These are phyloP conservation scores for Myriosclerotinia scirpicola DNA, from an alignment of 2,329 filamentous ascomycete genomes.

Conservation along the genomic window DNA sequence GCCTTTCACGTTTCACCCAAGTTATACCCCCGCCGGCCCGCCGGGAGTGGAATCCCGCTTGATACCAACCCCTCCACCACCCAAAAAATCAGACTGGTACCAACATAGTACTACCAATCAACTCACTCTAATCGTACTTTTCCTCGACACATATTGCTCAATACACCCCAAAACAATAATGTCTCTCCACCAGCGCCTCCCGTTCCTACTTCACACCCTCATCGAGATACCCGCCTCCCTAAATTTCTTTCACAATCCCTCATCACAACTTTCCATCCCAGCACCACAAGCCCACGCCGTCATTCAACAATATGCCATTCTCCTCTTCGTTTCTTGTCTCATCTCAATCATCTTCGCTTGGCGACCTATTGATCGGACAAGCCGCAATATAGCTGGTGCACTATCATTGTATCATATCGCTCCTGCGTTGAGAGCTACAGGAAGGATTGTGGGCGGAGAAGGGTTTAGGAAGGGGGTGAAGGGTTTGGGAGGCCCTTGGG, in stretches of 20 bases:
- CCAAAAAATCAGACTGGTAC: no score
- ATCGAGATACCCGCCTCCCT: constrained; percentile 43
- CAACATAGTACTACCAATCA: no score
- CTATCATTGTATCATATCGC: constrained; percentile 43
- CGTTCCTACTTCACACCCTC: constrained; percentile 41
- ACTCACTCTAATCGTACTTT: no score
- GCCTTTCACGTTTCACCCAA: neutral
- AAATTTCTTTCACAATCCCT: constrained; percentile 43
- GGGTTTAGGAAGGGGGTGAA: neutral
- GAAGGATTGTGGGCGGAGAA: constrained; percentile 27
- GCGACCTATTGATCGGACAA: constrained; percentile 36
- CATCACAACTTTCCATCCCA: constrained; percentile 37
- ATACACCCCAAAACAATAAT: neutral
- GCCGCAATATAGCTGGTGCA: constrained; percentile 39
- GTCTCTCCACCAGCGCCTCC: constrained; percentile 22
- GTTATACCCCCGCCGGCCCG: neutral
- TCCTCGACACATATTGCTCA: neutral
- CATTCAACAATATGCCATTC: constrained; percentile 44
- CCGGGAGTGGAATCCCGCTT: neutral
- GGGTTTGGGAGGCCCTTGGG: constrained; percentile 31
- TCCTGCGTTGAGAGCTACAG: constrained; percentile 38
- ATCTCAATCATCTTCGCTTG: constrained; percentile 41
- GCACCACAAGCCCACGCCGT: constrained; percentile 42
- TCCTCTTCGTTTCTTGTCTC: constrained; percentile 41
- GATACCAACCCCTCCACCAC: neutral